Base-by-base conservation (phyloP, 768 basidiomycete species). In the Tulasnella sp. region DNA sequence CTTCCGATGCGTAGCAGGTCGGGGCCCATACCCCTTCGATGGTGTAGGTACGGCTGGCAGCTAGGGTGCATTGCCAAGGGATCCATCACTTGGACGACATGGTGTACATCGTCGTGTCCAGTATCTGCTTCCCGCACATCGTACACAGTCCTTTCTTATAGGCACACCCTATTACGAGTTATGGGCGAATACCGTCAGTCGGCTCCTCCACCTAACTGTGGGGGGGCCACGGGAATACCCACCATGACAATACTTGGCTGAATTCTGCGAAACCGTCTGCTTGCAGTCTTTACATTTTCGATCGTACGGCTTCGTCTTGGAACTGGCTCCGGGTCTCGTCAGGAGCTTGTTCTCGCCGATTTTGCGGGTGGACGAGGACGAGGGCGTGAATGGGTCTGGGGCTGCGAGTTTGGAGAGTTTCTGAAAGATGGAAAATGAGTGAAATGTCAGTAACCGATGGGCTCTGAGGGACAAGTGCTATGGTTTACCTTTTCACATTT, bases 341-440 rank as follows among this genome's bases (percentile, higher is more conserved):
- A 93, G 85, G 39, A 94, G 89, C 86, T 94, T 94, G 86, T 94
- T 95, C 87, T 93, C 93, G 79, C 92, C 92, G 55, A 95, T 88
- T 84, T 88, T 94, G 80, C 94, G 88, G 85, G 94, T 91, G 80
- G 90, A 89, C 73, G 85, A 85, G 2, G 92, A 90, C 70, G 91
- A 91, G 15, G 93, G 88, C 42, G 87, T 88, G 85, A 94, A 95
- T 55, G 94, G 94, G 85, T 95, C 94, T 70, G 94, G 94, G 3
- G 94, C 94, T 77, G 94, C 94, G 69, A 95, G 88, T 84, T 93
- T 95, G 78, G 93, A 94, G 76, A 94, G 89, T 94, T 95, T 95
- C 93, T 95, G 6, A 13, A 39, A 40, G 11, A 40, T 9, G 11
- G 11, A 40, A 4, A 9, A 80, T 1, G 35, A 9, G 13, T 2